These are phyloP conservation scores for Coelastrella sp. DNA, from an alignment of 139 green algal species.

Conservation along the genomic window DNA sequence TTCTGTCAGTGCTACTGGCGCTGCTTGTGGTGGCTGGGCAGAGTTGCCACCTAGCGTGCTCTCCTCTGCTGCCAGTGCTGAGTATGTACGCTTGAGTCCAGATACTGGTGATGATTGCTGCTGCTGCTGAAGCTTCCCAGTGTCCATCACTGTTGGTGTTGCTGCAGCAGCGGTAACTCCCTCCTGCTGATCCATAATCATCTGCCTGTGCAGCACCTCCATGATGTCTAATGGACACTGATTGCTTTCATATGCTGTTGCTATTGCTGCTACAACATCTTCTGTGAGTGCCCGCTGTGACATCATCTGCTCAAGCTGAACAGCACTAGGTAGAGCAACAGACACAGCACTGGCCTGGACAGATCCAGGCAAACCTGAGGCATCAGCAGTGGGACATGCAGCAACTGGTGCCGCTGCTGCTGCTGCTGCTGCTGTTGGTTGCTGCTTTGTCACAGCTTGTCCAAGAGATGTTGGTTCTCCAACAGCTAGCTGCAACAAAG, in stretches of 20 bases:
- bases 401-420: no score
- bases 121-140: not conserved
- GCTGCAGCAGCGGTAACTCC: not conserved
- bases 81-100: no score
- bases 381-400: not conserved
- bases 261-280: constrained; percentile 7
- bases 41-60: no score
- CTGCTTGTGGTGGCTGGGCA: no score
- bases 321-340: not conserved
- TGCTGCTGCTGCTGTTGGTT: constrained; percentile 21
- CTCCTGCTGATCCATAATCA: constrained; percentile 1
- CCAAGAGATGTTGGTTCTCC: not conserved
- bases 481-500: not conserved
- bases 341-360: no score
- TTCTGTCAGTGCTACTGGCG: no score
- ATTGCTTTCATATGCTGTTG: not conserved
- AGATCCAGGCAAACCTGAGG: not conserved
- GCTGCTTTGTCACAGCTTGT: not conserved
- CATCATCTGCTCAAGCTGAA: constrained; percentile 21
- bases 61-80: no score
- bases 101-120: no score
- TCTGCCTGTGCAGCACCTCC: constrained; percentile 2
- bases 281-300: not conserved
- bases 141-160: not conserved
- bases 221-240: constrained; percentile 4